Percentiles rank a stretch among this genome's conserved stretches.
Evolutionary conservation across 208 protist species (phyloP).

Genomic region (Acanthamoeba rhysodes): DNA sequence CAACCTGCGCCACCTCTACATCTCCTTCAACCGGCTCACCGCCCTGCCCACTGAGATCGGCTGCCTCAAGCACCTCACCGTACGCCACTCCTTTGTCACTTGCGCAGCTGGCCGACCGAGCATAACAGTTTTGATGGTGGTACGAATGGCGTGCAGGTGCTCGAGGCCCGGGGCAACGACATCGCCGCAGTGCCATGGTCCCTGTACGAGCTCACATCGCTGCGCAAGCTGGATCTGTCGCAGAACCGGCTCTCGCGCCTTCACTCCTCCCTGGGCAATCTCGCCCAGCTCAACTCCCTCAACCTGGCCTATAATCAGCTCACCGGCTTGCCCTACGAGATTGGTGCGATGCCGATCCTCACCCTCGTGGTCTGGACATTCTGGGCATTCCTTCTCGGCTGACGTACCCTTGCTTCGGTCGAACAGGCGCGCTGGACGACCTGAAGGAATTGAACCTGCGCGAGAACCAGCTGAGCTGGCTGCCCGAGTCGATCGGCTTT

Average conservation of each 20-base stretch:
- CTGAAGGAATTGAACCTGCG: neutral
- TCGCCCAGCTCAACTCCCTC: neutral
- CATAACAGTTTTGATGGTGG: too few relatives aligned
- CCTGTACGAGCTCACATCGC: neutral
- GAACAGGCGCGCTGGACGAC: neutral
- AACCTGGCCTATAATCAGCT: conserved; percentile 49
- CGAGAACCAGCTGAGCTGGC: conserved; percentile 15
- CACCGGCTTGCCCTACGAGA: neutral
- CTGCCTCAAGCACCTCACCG: conserved; percentile 21
- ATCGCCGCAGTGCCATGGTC: neutral
- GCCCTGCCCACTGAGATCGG: neutral
- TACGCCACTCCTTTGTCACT: neutral
- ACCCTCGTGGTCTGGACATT: too few relatives aligned
- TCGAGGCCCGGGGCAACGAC: conserved; percentile 17
- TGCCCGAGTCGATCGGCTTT: neutral
- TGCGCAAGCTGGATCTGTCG: conserved; percentile 20
- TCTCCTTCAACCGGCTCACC: conserved; percentile 27
- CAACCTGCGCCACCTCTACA: neutral
- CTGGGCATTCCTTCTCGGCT: neutral
- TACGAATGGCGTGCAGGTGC: neutral
- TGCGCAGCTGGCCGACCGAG: too few relatives aligned
- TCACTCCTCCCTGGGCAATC: conserved; percentile 28
- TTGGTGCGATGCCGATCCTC: neutral
- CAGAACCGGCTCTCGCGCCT: conserved; percentile 17
- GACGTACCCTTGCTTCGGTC: neutral